Evolutionary conservation across 2,329 filamentous ascomycete species (phyloP).

Genomic region (Colletotrichum musae): DNA sequence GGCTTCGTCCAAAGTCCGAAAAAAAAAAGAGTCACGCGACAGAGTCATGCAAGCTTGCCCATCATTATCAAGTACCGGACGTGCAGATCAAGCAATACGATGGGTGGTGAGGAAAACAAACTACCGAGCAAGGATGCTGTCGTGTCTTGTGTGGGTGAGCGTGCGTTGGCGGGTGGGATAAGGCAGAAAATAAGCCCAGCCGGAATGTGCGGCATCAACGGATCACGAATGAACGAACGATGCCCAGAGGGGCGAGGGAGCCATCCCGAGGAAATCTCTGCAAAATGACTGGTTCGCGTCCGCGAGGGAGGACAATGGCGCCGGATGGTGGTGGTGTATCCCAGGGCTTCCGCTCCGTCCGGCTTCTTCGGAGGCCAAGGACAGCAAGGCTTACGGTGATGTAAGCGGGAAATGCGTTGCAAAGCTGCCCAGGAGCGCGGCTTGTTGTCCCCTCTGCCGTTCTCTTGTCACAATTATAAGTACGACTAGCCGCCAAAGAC

Average conservation of each 20-base stretch:
- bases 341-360: conserved; percentile 39
- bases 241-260: conserved; percentile 10
- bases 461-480: conserved; percentile 23
- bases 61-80: conserved; percentile 12
- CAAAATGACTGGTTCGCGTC: conserved; percentile 5
- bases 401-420: conserved; percentile 29
- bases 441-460: neutral
- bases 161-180: conserved; percentile 14
- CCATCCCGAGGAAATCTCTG: conserved; percentile 17
- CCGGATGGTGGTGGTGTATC: conserved; percentile 6
- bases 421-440: neutral
- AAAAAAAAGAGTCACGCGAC: conserved; percentile 37
- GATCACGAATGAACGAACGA: conserved; percentile 8
- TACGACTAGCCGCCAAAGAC: conserved; percentile 10
- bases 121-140: conserved; percentile 26
- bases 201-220: conserved; percentile 38
- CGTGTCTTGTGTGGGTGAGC: conserved; percentile 4
- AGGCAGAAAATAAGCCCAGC: conserved; percentile 19
- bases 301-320: conserved; percentile 2
- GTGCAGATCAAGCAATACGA: neutral
- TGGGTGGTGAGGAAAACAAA: conserved; percentile 14
- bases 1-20: conserved; percentile 28
- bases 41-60: conserved; percentile 23
- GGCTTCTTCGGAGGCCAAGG: conserved; percentile 37
- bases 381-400: conserved; percentile 19